Base-by-base conservation (phyloP, 495 filamentous ascomycete species). In the Penicillium alfredii region DNA sequence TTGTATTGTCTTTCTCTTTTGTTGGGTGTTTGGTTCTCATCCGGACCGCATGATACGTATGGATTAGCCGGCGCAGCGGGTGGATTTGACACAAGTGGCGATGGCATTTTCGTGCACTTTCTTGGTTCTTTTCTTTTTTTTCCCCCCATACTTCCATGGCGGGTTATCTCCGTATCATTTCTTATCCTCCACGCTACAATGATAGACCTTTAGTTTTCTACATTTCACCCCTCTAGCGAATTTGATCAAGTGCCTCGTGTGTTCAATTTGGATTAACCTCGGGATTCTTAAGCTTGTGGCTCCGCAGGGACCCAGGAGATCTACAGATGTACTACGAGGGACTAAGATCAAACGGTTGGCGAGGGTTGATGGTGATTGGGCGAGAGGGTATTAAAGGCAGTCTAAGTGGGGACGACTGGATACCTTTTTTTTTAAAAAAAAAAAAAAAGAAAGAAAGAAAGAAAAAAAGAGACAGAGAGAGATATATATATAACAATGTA, bases 31-130 rank as follows among this genome's bases (percentile, higher is more conserved):
- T 40, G 19, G 12, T 38, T 23, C 35, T 20, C 33, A 36, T 37
- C 29, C 29, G 25, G 29, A 19, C 23, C 36, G 40, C 49, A 56
- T 53, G 49, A 33, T 24, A 42, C 18, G 25, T 32, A 24, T 47
- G 44, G 39, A 46, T 47, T 44, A 44, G 49, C 53, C 43, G 53
- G 53, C 53, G 53, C 35, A 42, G 40, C 34, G 14, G 29, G 33
- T n/a, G 21, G 14, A 32, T 20, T 28, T 36, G 27, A 34, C 18
- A 23, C 20, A 19, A 19, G 17, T 19, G 21, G n/a, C n/a, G n/a
- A n/a, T n/a, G n/a, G n/a, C n/a, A n/a, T n/a, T n/a, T n/a, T n/a
- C n/a, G n/a, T n/a, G n/a, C n/a, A 25, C 23, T 9, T 25, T 25
- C 23, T 25, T 25, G 8, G 23, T 8, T 25, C 23, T 33, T 18